Evolutionary conservation across 2,329 filamentous ascomycete genomes (phyloP).

Genomic region (Hyphodiscus sp.): DNA sequence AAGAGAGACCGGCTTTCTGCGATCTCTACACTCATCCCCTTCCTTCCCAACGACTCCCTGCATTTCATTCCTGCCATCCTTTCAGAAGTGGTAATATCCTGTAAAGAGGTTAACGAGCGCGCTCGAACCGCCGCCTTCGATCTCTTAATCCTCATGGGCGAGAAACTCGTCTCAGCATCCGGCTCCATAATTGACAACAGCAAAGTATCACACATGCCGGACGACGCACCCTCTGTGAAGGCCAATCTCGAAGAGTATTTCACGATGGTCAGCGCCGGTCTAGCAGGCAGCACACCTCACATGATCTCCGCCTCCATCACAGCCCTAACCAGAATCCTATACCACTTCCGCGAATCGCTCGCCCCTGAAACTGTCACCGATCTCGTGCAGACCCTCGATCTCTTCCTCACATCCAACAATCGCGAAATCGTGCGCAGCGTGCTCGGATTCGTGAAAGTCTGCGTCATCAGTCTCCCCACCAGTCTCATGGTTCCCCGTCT

Average conservation of each 20-base stretch:
- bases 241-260: constrained; percentile 93
- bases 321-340: constrained; percentile 85
- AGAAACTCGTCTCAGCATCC: constrained; percentile 62
- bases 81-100: constrained; percentile 90
- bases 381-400: constrained; percentile 87
- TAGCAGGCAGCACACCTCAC: constrained; percentile 87
- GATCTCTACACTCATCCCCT: constrained; percentile 71
- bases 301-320: constrained; percentile 98
- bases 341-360: constrained; percentile 74
- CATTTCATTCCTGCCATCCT: constrained; percentile 91
- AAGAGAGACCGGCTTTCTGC: constrained; percentile 81
- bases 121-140: constrained; percentile 86
- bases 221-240: constrained; percentile 66
- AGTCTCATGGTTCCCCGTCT: constrained; percentile 75
- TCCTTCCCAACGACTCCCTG: constrained; percentile 69
- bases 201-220: constrained; percentile 80
- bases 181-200: constrained; percentile 75
- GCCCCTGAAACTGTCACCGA: constrained; percentile 67
- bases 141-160: constrained; percentile 79
- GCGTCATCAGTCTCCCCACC: constrained; percentile 76
- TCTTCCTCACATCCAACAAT: constrained; percentile 95
- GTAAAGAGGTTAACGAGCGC: constrained; percentile 96
- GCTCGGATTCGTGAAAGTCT: constrained; percentile 94
- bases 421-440: constrained; percentile 94
- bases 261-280: constrained; percentile 94